Evolutionary conservation across 257 asterid species (phyloP), one percentile per base, ranked within the genome.

Genomic region (Coffea eugenioides): DNA sequence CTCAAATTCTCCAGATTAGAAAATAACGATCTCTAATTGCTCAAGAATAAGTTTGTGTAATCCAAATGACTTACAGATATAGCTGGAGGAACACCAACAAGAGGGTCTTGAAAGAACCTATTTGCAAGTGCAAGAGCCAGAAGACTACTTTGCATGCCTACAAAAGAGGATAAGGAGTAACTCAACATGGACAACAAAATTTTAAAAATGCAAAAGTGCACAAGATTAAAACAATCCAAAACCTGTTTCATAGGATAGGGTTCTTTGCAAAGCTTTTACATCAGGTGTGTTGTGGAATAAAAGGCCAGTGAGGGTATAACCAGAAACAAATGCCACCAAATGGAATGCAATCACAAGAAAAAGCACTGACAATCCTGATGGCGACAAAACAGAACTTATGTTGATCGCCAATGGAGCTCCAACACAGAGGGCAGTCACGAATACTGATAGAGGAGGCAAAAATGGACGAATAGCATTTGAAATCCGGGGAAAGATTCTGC

Each of bases 61-160:
- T 1, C 15, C 23, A 5, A 15, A n/a, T 16, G 75, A 85, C 97
- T 92, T 91, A 95, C 98, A 52, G 99, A 95, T 85, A 95, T 93
- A 75, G 99, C 98, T 23, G 99, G 98, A 66, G 98, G 95, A 39
- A 95, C 94, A 82, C 96, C 86, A 76, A 93, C 97, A 51, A 95
- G 96, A 65, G 99, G 99, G 80, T 95, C 99, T 86, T 82, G 88
- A 78, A 95, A 93, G 78, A 95, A 92, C 77, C 82, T 95, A 81
- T 95, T 95, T 75, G 99, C 98, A 11, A 95, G 97, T 43, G 97
- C 97, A 74, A 93, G 97, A 73, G 97, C 99, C 84, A 95, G 81
- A 83, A 95, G 99, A 83, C 99, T 93, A 90, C 99, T 95, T 86
- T 95, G 99, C 99, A 95, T 95, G 80, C 99, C 99, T 93, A 83